Conservation (phyloP, 1,284 basidiomycete species). For the Retiboletus flavoniger region DNA sequence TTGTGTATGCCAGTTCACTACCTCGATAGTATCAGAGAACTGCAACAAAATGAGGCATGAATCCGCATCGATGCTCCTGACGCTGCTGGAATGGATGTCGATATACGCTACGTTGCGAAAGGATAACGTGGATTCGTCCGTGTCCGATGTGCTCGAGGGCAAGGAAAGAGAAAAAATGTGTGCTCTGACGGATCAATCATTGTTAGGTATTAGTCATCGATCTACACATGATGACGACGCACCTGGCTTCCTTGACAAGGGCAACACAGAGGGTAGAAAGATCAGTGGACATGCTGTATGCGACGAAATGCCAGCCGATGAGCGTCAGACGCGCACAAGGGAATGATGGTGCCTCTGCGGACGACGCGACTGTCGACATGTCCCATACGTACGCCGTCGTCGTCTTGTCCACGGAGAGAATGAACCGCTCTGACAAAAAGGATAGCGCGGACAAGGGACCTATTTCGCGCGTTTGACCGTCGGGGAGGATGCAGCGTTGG, state of each 20-base stretch:
- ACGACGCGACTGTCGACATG: neutral
- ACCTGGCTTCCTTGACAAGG: slow-evolving; percentile 3
- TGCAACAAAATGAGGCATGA: slow-evolving; percentile 12
- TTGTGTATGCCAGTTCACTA: slow-evolving; percentile 22
- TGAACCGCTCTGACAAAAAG: slow-evolving; percentile 20
- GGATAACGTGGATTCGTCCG: neutral
- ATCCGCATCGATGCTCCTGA: slow-evolving; percentile 19
- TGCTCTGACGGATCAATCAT: slow-evolving; percentile 3
- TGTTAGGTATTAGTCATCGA: neutral
- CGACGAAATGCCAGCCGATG: neutral
- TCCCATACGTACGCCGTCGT: slow-evolving; percentile 18
- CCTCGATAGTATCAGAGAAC: neutral
- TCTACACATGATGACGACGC: neutral
- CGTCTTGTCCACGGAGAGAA: slow-evolving; percentile 17
- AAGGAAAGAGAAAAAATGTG: slow-evolving; percentile 10
- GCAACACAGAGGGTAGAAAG: slow-evolving; percentile 13
- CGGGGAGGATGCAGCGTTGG: neutral
- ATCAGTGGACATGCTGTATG: slow-evolving; percentile 3
- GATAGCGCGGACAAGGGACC: neutral
- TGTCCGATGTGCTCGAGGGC: neutral
- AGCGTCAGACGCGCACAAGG: slow-evolving; percentile 10
- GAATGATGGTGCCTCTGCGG: neutral
- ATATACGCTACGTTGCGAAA: slow-evolving; percentile 10
- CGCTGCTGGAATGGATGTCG: neutral
- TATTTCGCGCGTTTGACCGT: neutral